Evolutionary conservation across 2,329 filamentous ascomycete species (phyloP).

Genomic region (Penicillium nordicum): DNA sequence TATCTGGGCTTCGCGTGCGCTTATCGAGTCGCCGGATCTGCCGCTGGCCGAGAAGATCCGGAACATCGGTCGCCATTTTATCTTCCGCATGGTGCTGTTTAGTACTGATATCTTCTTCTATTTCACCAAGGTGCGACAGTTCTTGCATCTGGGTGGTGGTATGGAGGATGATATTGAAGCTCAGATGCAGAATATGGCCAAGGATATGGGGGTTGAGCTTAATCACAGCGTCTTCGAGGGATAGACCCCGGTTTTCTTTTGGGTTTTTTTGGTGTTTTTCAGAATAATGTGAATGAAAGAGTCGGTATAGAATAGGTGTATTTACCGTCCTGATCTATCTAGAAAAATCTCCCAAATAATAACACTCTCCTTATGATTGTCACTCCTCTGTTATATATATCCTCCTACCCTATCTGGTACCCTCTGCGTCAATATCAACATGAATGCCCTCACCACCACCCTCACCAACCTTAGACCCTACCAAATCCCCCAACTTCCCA

Average conservation of each 20-base stretch:
- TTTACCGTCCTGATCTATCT: neutral
- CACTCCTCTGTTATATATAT: neutral
- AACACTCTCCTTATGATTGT: neutral
- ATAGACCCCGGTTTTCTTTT: conserved; percentile 42
- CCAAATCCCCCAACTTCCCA: conserved; percentile 18
- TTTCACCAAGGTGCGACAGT: conserved; percentile 72
- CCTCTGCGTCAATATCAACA: neutral
- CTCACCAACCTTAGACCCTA: neutral
- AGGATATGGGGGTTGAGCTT: conserved; percentile 86
- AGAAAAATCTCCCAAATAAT: conserved; percentile 7
- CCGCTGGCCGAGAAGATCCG: conserved; percentile 59
- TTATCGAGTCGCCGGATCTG: conserved; percentile 71
- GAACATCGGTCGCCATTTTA: conserved; percentile 71
- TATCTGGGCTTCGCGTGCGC: conserved; percentile 77
- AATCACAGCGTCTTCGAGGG: conserved; percentile 88
- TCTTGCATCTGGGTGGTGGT: conserved; percentile 70
- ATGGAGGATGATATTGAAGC: conserved; percentile 95
- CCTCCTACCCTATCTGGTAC: neutral
- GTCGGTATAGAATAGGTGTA: conserved; percentile 2
- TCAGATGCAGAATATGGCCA: conserved; percentile 81
- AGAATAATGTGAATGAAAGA: neutral
- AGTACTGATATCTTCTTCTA: conserved; percentile 79
- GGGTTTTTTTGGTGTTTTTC: no score
- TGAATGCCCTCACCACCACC: neutral
- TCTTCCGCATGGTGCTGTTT: conserved; percentile 77